A percentile compares a stretch with the other conserved stretches of the same genome.
Conservation (phyloP, 2,329 filamentous ascomycete genomes). For the Sordariomycetes sp. region DNA sequence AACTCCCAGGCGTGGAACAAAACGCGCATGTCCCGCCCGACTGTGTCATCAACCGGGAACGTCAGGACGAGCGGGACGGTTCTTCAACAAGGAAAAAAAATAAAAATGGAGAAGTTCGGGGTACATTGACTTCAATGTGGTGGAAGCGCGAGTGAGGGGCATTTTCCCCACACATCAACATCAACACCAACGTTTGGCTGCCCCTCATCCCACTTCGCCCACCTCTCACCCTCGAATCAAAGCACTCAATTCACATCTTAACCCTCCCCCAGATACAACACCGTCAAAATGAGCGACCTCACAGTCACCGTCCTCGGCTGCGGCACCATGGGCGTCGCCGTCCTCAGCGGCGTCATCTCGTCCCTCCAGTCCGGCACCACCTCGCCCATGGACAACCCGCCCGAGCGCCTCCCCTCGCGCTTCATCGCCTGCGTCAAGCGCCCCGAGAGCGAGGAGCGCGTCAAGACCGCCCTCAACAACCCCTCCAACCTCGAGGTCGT, state of each 20-base stretch:
- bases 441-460: constrained; percentile 55
- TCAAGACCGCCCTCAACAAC: constrained; percentile 47
- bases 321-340: constrained; percentile 81
- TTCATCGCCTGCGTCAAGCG: constrained; percentile 77
- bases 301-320: constrained; percentile 76
- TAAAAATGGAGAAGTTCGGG: too few relatives aligned
- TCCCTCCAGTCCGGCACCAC: constrained; percentile 39
- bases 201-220: not conserved
- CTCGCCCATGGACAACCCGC: constrained; percentile 24
- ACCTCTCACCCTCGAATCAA: not conserved
- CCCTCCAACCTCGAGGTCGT: constrained; percentile 44
- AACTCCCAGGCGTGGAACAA: too few relatives aligned
- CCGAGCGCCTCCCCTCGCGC: constrained; percentile 51
- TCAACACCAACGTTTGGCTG: too few relatives aligned
- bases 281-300: constrained; percentile 28
- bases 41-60: too few relatives aligned
- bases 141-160: too few relatives aligned
- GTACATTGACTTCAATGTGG: not conserved
- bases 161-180: too few relatives aligned
- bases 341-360: constrained; percentile 68
- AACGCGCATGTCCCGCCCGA: too few relatives aligned
- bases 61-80: too few relatives aligned
- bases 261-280: not conserved
- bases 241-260: not conserved
- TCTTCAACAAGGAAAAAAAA: too few relatives aligned